phyloP scores from a whole-genome alignment of 2,329 filamentous ascomycete species.

The Aspergillus proliferans region DNA sequence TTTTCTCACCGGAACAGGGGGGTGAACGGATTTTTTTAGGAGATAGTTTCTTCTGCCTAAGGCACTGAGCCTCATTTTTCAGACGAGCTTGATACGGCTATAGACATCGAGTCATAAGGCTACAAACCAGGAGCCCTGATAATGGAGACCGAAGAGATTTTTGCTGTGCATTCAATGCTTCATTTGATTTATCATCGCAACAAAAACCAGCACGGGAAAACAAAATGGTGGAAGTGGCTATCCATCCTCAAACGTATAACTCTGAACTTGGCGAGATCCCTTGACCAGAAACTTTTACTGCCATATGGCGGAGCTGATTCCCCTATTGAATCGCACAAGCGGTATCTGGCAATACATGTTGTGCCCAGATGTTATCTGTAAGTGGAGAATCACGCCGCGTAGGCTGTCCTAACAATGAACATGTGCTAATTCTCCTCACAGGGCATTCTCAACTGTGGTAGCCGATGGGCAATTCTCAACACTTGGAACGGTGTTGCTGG shows the following conservation, averaged over 20 bases:
- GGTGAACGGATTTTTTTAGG: too few relatives aligned
- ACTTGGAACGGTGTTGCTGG: slow-evolving; percentile 64
- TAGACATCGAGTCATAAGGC: too few relatives aligned
- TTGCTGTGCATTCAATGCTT: slow-evolving; percentile 43
- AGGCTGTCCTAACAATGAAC: background rate
- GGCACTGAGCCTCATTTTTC: too few relatives aligned
- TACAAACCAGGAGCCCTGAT: background rate
- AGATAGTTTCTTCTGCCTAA: too few relatives aligned
- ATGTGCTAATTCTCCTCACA: slow-evolving; percentile 13
- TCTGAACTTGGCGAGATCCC: slow-evolving; percentile 46
- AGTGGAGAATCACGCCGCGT: slow-evolving; percentile 9
- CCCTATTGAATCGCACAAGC: slow-evolving; percentile 20
- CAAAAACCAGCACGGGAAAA: slow-evolving; percentile 78
- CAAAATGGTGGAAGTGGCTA: slow-evolving; percentile 76
- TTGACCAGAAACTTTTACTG: slow-evolving; percentile 27
- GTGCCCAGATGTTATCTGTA: slow-evolving; percentile 40
- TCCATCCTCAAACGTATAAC: slow-evolving; percentile 64
- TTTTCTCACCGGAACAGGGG: too few relatives aligned
- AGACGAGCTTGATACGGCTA: too few relatives aligned
- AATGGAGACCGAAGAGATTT: slow-evolving; percentile 27
- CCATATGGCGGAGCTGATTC: slow-evolving; percentile 1
- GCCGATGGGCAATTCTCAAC: slow-evolving; percentile 68
- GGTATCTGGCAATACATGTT: slow-evolving; percentile 26
- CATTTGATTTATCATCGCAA: slow-evolving; percentile 74
- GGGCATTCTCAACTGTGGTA: slow-evolving; percentile 60